Conservation (phyloP, 2,329 filamentous ascomycete species). For the Colletotrichum echinochloae region DNA sequence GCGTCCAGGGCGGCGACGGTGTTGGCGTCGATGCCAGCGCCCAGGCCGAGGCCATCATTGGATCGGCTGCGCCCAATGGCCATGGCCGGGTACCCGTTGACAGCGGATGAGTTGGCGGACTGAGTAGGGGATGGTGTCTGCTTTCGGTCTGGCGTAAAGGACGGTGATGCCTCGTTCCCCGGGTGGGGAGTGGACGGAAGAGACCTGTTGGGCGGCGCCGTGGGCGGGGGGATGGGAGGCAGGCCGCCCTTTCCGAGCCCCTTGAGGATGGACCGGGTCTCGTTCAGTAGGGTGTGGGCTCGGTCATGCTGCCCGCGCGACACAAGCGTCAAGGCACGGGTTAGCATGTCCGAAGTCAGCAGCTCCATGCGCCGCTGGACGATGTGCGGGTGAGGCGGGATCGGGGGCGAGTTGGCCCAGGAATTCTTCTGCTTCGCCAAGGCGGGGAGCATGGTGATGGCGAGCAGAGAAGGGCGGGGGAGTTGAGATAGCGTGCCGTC, state of each 20-base stretch:
- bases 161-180: slow-evolving; percentile 63
- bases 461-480: slow-evolving; percentile 88
- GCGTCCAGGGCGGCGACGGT: slow-evolving; percentile 90
- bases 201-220: slow-evolving; percentile 51
- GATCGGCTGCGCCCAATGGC: slow-evolving; percentile 64
- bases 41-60: slow-evolving; percentile 67
- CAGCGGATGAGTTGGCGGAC: slow-evolving; percentile 60
- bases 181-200: slow-evolving; percentile 52
- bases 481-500: slow-evolving; percentile 89
- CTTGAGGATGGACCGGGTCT: slow-evolving; percentile 95
- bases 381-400: slow-evolving; percentile 93
- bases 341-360: slow-evolving; percentile 97
- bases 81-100: slow-evolving; percentile 59
- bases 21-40: slow-evolving; percentile 82
- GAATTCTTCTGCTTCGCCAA: slow-evolving; percentile 71
- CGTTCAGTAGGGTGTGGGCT: slow-evolving; percentile 89
- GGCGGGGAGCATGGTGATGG: slow-evolving; percentile 93
- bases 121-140: slow-evolving; percentile 55
- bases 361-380: slow-evolving; percentile 98
- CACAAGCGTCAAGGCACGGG: slow-evolving; percentile 88
- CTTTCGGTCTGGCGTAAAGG: slow-evolving; percentile 57
- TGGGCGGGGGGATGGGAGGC: slow-evolving; percentile 82
- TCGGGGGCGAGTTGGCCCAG: slow-evolving; percentile 78
- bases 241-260: slow-evolving; percentile 95
- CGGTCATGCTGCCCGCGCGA: slow-evolving; percentile 93